Conservation (phyloP, 2,329 filamentous ascomycete species). For the Hymenotorrendiella dingleyae region DNA sequence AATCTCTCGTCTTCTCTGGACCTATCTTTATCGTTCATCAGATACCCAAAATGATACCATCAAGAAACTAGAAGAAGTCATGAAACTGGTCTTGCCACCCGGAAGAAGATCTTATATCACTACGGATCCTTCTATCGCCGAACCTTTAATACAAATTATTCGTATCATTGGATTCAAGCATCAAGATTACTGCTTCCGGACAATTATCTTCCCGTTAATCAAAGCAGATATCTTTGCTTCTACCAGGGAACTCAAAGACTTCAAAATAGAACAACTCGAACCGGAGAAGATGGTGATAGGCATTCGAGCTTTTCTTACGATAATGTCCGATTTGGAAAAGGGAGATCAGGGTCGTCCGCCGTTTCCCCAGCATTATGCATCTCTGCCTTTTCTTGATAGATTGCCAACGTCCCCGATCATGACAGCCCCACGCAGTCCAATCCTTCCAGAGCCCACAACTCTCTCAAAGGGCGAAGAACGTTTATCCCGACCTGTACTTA, state of each 20-base stretch:
- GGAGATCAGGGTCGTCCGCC: conserved; percentile 71
- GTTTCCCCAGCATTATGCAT: conserved; percentile 66
- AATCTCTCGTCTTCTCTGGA: conserved; percentile 87
- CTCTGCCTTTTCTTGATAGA: conserved; percentile 37
- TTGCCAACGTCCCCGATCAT: conserved; percentile 45
- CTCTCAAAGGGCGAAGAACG: conserved; percentile 49
- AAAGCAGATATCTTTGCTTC: conserved; percentile 83
- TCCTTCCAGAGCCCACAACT: conserved; percentile 15
- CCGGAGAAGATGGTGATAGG: conserved; percentile 97
- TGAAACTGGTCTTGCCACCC: conserved; percentile 74
- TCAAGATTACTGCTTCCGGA: conserved; percentile 88
- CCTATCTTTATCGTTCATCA: conserved; percentile 74
- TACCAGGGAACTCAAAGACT: conserved; percentile 47
- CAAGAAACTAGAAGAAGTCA: conserved; percentile 83
- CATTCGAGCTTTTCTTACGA: conserved; percentile 85
- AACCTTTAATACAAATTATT: conserved; percentile 89
- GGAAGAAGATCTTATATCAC: conserved; percentile 76
- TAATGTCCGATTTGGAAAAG: conserved; percentile 89
- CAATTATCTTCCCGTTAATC: conserved; percentile 89
- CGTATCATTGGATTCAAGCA: conserved; percentile 91
- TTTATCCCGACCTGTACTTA: conserved; percentile 59
- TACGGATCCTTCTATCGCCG: conserved; percentile 75
- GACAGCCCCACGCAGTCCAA: conserved; percentile 29
- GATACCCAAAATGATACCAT: conserved; percentile 63
- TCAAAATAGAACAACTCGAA: conserved; percentile 82